Conservation (phyloP, 2,329 filamentous ascomycete genomes). For the Cercospora brassicicola region DNA sequence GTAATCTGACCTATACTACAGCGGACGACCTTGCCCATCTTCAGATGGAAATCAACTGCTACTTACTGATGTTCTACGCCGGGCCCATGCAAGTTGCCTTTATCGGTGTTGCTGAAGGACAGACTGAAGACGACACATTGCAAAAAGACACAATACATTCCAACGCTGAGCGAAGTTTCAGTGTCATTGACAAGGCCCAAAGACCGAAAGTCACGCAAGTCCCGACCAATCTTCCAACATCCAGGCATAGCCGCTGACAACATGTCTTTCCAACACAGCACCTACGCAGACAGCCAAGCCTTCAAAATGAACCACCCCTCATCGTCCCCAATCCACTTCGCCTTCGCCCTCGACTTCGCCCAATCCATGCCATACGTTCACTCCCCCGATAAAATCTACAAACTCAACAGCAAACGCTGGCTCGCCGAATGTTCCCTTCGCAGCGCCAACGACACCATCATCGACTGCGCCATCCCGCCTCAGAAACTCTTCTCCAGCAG, state of each 20-base stretch:
- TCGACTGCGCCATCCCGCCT: not conserved
- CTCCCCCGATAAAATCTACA: slow-evolving; percentile 3
- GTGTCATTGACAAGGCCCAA: not conserved
- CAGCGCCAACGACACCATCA: slow-evolving; percentile 6
- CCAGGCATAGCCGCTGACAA: not conserved
- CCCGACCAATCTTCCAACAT: not conserved
- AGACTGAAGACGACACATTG: not conserved
- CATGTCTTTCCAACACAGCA: not conserved
- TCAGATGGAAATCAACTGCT: not conserved
- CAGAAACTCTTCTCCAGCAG: not conserved
- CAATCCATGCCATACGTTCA: not conserved
- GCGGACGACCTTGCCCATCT: not conserved
- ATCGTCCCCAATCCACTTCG: not conserved
- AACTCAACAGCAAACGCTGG: slow-evolving; percentile 10
- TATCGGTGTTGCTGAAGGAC: not conserved
- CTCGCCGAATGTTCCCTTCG: not conserved
- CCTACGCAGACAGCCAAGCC: not conserved
- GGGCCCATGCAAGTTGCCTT: not conserved
- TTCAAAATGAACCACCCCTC: not conserved
- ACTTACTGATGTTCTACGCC: not conserved
- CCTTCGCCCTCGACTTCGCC: slow-evolving; percentile 2
- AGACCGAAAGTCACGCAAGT: not conserved
- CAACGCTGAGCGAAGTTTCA: not conserved
- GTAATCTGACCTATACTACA: too few relatives aligned
- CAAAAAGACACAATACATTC: not conserved